A percentile compares a stretch with the other conserved stretches of the same genome.
Evolutionary conservation across 768 basidiomycete genomes (phyloP).

Genomic region (Polyporus arcularius): DNA sequence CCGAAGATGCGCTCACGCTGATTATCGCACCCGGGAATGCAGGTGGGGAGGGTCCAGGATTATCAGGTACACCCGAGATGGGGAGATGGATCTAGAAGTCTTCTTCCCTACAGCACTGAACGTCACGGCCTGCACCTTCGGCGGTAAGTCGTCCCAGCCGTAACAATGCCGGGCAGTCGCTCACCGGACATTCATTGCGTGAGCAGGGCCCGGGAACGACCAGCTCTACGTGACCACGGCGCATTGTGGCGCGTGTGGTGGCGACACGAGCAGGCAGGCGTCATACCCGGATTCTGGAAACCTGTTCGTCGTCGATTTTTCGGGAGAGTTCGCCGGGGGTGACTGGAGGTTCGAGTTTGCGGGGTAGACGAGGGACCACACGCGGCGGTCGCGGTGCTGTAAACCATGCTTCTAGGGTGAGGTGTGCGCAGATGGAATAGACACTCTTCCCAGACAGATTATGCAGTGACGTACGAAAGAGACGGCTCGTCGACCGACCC

Average conservation of each 20-base stretch:
- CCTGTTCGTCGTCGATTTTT: conserved; percentile 52
- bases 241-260: conserved; percentile 61
- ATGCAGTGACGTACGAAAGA: too few species aligned
- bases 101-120: conserved; percentile 62
- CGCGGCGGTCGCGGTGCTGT: conserved; percentile 2
- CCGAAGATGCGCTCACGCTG: conserved; percentile 7
- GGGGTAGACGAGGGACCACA: conserved; percentile 10
- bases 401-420: conserved; percentile 7
- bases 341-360: conserved; percentile 28
- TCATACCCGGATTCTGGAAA: conserved; percentile 58
- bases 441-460: neutral
- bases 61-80: conserved; percentile 55
- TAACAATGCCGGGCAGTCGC: neutral
- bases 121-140: conserved; percentile 71
- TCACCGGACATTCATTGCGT: neutral
- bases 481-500: too few species aligned
- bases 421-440: conserved; percentile 1
- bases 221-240: conserved; percentile 57
- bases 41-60: conserved; percentile 70
- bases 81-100: conserved; percentile 56
- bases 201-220: conserved; percentile 58
- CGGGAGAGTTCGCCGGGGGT: conserved; percentile 44
- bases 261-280: conserved; percentile 49
- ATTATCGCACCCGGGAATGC: conserved; percentile 2
- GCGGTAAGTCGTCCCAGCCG: conserved; percentile 42